These are phyloP conservation scores for Eimeria zaria DNA, from an alignment of 169 alveolate genomes.

Conservation along the genomic window DNA sequence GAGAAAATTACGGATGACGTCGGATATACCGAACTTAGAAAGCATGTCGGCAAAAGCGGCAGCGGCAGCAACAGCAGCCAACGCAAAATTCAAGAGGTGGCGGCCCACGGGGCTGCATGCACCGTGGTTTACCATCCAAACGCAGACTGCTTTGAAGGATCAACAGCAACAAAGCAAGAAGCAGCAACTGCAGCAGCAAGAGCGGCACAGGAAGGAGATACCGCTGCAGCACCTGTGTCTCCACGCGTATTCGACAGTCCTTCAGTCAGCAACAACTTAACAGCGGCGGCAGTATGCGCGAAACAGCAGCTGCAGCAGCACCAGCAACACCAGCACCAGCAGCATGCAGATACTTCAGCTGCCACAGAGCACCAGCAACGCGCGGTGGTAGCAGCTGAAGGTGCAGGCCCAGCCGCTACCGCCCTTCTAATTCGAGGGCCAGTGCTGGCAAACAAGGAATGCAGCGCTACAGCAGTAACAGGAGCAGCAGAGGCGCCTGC, in stretches of 20 bases:
- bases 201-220: not conserved
- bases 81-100: conserved; percentile 2
- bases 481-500: not conserved
- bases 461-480: not conserved
- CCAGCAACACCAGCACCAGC: conserved; percentile 24
- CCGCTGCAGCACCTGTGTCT: conserved; percentile 2
- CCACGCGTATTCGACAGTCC: not conserved
- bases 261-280: not conserved
- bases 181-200: conserved; percentile 65
- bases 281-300: not conserved
- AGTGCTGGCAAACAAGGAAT: not conserved
- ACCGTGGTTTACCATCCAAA: not conserved
- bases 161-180: not conserved
- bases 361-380: not conserved
- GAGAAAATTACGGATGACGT: not conserved
- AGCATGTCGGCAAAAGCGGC: not conserved
- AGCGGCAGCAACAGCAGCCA: not conserved
- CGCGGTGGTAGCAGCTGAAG: not conserved
- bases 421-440: not conserved
- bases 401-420: not conserved
- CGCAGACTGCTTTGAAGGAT: not conserved
- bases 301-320: conserved; percentile 42
- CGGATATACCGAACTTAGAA: not conserved
- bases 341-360: not conserved
- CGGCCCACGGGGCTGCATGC: conserved; percentile 71